Evolutionary conservation across 2,329 filamentous ascomycete species (phyloP).

Genomic region (Aspergillus calidoustus): DNA sequence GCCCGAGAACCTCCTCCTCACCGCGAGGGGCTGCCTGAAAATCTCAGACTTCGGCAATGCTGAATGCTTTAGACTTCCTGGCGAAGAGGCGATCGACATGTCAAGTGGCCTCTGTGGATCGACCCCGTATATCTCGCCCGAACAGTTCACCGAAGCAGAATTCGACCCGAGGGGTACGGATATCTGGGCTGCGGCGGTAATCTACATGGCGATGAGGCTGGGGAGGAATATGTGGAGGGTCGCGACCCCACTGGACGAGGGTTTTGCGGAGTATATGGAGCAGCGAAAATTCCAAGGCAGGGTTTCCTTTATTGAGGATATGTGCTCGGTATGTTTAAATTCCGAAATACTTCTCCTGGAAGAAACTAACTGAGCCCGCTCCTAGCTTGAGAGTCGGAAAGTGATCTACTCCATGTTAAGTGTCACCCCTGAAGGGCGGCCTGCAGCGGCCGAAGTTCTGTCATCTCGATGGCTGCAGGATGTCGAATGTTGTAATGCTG

Average conservation of each 20-base stretch:
- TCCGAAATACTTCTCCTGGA: not conserved
- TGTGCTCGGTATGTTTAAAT: not conserved
- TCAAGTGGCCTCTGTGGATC: not conserved
- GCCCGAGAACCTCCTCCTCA: slow-evolving; percentile 6
- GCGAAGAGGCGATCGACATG: not conserved
- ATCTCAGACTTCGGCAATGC: slow-evolving; percentile 6
- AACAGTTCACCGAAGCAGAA: not conserved
- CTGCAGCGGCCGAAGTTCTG: not conserved
- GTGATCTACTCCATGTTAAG: not conserved
- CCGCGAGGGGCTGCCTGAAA: not conserved
- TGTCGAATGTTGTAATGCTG: not conserved
- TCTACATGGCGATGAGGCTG: slow-evolving; percentile 3
- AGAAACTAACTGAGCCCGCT: not conserved
- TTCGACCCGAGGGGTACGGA: not conserved
- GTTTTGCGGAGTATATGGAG: not conserved
- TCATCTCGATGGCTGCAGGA: not conserved
- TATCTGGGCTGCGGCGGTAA: slow-evolving; percentile 6
- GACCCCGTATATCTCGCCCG: not conserved
- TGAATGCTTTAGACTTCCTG: not conserved
- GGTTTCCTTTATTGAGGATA: not conserved
- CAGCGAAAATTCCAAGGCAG: not conserved
- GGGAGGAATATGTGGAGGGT: slow-evolving; percentile 4
- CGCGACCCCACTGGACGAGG: not conserved
- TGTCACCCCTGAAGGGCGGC: not conserved
- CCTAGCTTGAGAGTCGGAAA: not conserved